Evolutionary conservation across 768 basidiomycete genomes (phyloP).

Genomic region (Lentinula guzmanii): DNA sequence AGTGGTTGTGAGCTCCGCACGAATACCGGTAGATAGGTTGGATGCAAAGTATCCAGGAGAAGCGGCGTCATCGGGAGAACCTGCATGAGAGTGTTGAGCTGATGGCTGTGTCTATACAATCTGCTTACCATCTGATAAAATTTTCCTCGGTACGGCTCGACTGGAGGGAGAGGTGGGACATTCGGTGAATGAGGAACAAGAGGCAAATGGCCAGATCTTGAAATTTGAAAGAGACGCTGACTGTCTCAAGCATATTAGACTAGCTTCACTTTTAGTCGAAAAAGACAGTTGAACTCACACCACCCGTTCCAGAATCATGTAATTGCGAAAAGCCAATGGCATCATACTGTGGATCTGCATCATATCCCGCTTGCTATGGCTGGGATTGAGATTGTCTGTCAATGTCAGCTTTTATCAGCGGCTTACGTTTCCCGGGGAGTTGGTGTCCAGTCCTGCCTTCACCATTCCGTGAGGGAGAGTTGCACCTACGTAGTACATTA

Average conservation of each 20-base stretch:
- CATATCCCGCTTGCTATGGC: slow-evolving; percentile 42
- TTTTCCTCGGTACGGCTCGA: slow-evolving; percentile 42
- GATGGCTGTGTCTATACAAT: not conserved
- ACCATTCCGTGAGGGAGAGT: slow-evolving; percentile 68
- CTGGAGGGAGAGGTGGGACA: slow-evolving; percentile 42
- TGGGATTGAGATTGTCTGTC: not conserved
- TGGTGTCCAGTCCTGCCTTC: slow-evolving; percentile 63
- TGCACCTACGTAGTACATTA: slow-evolving; percentile 33
- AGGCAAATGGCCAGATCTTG: slow-evolving; percentile 50
- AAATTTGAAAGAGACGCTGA: slow-evolving; percentile 53
- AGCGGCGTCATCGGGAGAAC: slow-evolving; percentile 53
- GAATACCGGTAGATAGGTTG: slow-evolving; percentile 53
- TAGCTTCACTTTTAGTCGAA: not conserved
- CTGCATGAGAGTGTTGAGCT: slow-evolving; percentile 18
- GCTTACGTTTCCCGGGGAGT: slow-evolving; percentile 53
- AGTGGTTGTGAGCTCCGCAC: slow-evolving; percentile 55
- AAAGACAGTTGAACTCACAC: not conserved
- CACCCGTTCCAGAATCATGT: slow-evolving; percentile 48
- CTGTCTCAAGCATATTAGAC: slow-evolving; percentile 18
- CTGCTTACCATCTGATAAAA: slow-evolving; percentile 41
- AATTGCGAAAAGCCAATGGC: slow-evolving; percentile 58
- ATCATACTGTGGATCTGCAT: slow-evolving; percentile 33
- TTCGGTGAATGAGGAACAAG: slow-evolving; percentile 44
- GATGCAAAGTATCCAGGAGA: slow-evolving; percentile 64
- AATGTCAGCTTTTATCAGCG: not conserved